These are phyloP conservation scores for Trichoderma brevicompactum DNA, from an alignment of 2,329 filamentous ascomycete genomes.

Conservation along the genomic window DNA sequence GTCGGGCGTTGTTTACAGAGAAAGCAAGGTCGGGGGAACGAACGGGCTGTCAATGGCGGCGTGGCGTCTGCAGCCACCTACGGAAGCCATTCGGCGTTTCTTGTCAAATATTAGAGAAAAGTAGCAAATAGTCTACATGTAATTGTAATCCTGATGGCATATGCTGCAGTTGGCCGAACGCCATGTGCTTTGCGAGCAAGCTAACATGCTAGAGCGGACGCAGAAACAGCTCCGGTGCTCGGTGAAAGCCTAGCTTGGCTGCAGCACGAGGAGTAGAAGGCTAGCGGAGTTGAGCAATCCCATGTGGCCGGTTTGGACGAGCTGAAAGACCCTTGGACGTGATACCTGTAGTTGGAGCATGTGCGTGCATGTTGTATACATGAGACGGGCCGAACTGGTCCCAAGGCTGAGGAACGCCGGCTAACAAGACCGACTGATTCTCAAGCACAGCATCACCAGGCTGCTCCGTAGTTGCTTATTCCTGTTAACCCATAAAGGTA, in stretches of 20 bases:
- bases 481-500: constrained; percentile 2
- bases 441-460: constrained; percentile 4
- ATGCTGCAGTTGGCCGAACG: constrained; percentile 1
- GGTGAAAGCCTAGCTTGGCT: background rate
- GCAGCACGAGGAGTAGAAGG: background rate
- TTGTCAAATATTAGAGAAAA: constrained; percentile 9
- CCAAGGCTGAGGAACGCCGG: constrained; percentile 17
- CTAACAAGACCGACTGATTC: background rate
- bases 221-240: background rate
- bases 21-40: background rate
- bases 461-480: background rate
- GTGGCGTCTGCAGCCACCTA: constrained; percentile 6
- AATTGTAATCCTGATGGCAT: constrained; percentile 23
- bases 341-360: background rate
- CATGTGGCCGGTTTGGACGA: background rate
- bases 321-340: background rate
- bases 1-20: background rate
- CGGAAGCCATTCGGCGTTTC: constrained; percentile 25
- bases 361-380: constrained; percentile 4
- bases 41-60: background rate
- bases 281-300: background rate
- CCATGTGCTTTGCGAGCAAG: background rate
- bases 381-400: constrained; percentile 26
- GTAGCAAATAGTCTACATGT: constrained; percentile 25
- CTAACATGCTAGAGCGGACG: background rate